Conservation (phyloP, 2,329 filamentous ascomycete species). For the Claviceps quebecensis region DNA sequence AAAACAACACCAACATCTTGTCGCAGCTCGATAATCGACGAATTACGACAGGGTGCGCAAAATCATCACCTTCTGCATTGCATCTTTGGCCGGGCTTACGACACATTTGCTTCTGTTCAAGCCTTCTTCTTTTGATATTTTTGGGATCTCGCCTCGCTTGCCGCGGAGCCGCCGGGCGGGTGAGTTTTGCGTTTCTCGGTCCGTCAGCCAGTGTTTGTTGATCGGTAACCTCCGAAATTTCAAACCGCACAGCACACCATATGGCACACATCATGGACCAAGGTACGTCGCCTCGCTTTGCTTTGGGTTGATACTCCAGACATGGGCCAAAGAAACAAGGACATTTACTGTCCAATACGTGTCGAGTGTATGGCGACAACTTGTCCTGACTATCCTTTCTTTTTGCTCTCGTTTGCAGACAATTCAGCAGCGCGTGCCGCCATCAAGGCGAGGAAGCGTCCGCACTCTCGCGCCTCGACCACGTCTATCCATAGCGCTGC, state of each 20-base stretch:
- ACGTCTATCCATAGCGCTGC: slow-evolving; percentile 41
- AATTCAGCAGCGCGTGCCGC: slow-evolving; percentile 18
- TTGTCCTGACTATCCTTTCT: slow-evolving; percentile 4
- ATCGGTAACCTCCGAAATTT: slow-evolving; percentile 16
- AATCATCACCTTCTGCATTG: slow-evolving; percentile 2
- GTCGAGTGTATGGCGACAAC: not conserved
- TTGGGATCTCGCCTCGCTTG: slow-evolving; percentile 5
- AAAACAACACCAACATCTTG: slow-evolving; percentile 26
- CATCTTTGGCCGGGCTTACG: not conserved
- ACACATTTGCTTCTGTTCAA: slow-evolving; percentile 7
- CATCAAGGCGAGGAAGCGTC: slow-evolving; percentile 32
- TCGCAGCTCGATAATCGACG: slow-evolving; percentile 14
- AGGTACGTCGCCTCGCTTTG: slow-evolving; percentile 17
- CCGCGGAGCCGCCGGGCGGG: slow-evolving; percentile 3
- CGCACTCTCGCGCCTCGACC: slow-evolving; percentile 41
- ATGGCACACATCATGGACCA: slow-evolving; percentile 18
- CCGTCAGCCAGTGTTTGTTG: slow-evolving; percentile 26
- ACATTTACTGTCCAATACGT: slow-evolving; percentile 2
- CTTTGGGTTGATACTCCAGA: slow-evolving; percentile 2
- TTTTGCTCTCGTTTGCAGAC: slow-evolving; percentile 10
- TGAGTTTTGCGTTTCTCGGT: slow-evolving; percentile 7
- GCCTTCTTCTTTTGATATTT: slow-evolving; percentile 3
- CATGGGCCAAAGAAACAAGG: slow-evolving; percentile 3
- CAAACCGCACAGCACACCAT: slow-evolving; percentile 12
- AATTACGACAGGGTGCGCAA: slow-evolving; percentile 16